Percentiles rank a stretch among this genome's conserved stretches.
Conservation (phyloP, 2,329 filamentous ascomycete species). For the Colletotrichum caudatum region DNA sequence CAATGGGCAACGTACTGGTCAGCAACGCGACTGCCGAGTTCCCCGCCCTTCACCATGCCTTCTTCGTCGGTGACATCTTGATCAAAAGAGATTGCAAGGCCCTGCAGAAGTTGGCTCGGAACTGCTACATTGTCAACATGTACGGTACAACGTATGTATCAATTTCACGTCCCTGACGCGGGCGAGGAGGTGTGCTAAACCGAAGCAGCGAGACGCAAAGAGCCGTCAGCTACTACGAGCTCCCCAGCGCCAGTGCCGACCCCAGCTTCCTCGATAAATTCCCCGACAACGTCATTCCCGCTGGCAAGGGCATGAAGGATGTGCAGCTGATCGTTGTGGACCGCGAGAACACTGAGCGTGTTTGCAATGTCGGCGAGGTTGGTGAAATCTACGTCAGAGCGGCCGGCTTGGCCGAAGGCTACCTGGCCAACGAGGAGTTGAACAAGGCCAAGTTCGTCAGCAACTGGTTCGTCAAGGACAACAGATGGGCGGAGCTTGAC, state of each 20-base stretch:
- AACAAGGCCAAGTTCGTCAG: slow-evolving; percentile 82
- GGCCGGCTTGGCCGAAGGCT: slow-evolving; percentile 80
- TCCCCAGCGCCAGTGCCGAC: slow-evolving; percentile 74
- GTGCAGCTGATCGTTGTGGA: slow-evolving; percentile 87
- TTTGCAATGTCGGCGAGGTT: slow-evolving; percentile 84
- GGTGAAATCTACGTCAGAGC: slow-evolving; percentile 89
- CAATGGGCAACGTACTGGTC: slow-evolving; percentile 96
- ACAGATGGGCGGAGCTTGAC: slow-evolving; percentile 76
- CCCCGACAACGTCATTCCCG: slow-evolving; percentile 68
- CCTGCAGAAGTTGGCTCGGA: slow-evolving; percentile 77
- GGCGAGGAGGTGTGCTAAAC: not conserved
- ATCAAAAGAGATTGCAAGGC: slow-evolving; percentile 84
- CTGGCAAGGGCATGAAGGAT: slow-evolving; percentile 86
- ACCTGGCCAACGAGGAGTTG: slow-evolving; percentile 45
- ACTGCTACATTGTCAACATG: slow-evolving; percentile 81
- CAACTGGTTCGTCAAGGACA: slow-evolving; percentile 87
- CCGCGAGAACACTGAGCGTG: slow-evolving; percentile 63
- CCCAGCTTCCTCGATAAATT: slow-evolving; percentile 68
- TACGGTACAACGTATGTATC: slow-evolving; percentile 78
- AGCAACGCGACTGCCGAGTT: slow-evolving; percentile 84
- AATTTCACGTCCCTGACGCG: slow-evolving; percentile 56
- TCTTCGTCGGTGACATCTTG: slow-evolving; percentile 93
- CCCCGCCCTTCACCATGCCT: slow-evolving; percentile 79
- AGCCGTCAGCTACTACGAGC: slow-evolving; percentile 85
- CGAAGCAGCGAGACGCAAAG: slow-evolving; percentile 73